phyloP scores from a whole-genome alignment of 331 rosid genomes.

The Malus hybrid region DNA sequence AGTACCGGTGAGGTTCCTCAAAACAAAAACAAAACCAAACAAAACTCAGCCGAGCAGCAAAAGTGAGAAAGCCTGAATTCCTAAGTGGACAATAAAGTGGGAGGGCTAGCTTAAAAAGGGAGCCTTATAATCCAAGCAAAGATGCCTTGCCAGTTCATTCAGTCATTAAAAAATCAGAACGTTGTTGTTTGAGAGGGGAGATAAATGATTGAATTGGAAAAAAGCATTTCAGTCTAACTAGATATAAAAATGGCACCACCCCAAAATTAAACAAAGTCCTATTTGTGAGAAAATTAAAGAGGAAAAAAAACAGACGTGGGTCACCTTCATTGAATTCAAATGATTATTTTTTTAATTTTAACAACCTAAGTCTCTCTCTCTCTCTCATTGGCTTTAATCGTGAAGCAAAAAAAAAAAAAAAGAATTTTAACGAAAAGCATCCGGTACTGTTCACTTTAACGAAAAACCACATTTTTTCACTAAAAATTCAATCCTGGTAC shows the following conservation, averaged over 20 bases:
- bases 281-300: not conserved
- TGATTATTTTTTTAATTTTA: constrained; percentile 9
- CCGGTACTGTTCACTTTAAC: too few species aligned
- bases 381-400: constrained; percentile 22
- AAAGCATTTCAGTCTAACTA: not conserved
- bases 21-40: not conserved
- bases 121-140: constrained; percentile 41
- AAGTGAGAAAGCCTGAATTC: not conserved
- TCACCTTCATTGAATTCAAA: constrained; percentile 39
- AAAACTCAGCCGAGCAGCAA: not conserved
- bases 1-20: not conserved
- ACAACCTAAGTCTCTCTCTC: constrained; percentile 10
- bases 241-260: constrained; percentile 35
- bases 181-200: constrained; percentile 58
- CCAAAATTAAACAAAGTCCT: constrained; percentile 12
- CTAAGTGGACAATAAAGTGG: constrained; percentile 18
- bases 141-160: constrained; percentile 92
- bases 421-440: too few species aligned
- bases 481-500: too few species aligned
- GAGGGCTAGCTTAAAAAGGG: constrained; percentile 37
- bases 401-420: constrained; percentile 9
- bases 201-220: constrained; percentile 67
- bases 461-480: too few species aligned
- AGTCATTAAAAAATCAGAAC: constrained; percentile 34
- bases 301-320: constrained; percentile 37